Conservation (phyloP, 2,329 filamentous ascomycete genomes). For the Geoglossum cookeanum region DNA sequence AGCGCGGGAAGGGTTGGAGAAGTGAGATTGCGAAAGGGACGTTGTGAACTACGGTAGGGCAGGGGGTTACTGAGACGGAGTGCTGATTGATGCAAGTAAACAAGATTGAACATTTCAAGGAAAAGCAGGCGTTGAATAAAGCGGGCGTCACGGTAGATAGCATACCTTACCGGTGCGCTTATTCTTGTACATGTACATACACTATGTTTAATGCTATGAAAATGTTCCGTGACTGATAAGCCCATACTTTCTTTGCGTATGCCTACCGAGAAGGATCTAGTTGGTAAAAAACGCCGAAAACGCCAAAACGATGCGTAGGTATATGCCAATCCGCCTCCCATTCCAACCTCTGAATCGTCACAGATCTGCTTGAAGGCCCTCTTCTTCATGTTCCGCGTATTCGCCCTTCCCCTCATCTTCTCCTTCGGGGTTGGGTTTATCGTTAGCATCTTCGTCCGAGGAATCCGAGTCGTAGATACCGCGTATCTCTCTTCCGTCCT, state of each 20-base stretch:
- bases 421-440: constrained; percentile 28
- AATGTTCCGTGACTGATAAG: too few relatives aligned
- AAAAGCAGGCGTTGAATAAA: not conserved
- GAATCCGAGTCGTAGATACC: constrained; percentile 27
- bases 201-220: too few relatives aligned
- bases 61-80: not conserved
- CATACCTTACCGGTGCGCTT: too few relatives aligned
- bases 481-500: constrained; percentile 44
- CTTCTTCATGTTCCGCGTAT: constrained; percentile 5
- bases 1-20: constrained; percentile 58
- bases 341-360: not conserved
- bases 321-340: not conserved
- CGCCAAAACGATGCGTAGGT: not conserved
- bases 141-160: not conserved
- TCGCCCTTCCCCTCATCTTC: constrained; percentile 11
- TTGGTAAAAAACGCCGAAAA: not conserved
- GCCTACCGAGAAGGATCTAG: too few relatives aligned
- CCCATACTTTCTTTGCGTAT: too few relatives aligned
- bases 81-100: not conserved
- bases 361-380: not conserved
- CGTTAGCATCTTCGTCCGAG: constrained; percentile 33
- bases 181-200: not conserved
- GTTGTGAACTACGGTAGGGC: not conserved
- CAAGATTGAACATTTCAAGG: not conserved
- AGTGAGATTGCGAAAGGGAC: constrained; percentile 61